Percentiles rank a stretch among this genome's conserved stretches.
Evolutionary conservation across 148 eudicot genomes (phyloP).

Genomic region (Polygonum maritimum): DNA sequence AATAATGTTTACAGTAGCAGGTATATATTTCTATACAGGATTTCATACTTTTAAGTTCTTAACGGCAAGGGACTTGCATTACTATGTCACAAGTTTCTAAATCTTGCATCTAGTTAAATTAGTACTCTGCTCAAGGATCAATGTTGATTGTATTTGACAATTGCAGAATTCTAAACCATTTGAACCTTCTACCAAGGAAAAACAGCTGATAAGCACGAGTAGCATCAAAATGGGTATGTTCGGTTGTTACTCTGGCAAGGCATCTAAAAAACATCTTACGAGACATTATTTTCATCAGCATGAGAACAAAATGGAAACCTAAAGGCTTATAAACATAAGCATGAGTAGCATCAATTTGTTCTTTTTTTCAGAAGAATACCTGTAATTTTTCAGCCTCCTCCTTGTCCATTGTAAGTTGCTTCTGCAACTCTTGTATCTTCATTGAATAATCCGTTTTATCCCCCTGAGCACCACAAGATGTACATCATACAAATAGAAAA

Average conservation of each 20-base stretch:
- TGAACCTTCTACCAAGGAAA: background rate
- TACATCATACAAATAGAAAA: background rate
- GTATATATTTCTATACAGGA: background rate
- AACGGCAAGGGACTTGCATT: background rate
- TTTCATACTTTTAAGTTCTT: background rate
- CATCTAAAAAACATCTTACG: background rate
- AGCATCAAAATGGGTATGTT: background rate
- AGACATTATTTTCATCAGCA: background rate
- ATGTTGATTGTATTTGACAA: background rate
- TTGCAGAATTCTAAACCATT: background rate
- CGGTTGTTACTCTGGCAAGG: background rate
- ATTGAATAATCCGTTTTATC: slow-evolving; percentile 83
- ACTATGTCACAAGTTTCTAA: background rate
- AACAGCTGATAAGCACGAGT: too few relatives aligned
- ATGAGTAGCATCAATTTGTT: background rate
- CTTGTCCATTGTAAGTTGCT: slow-evolving; percentile 83
- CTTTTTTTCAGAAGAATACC: slow-evolving; percentile 27
- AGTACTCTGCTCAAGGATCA: background rate
- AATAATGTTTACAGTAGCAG: background rate
- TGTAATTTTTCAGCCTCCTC: slow-evolving; percentile 90
- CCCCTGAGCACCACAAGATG: slow-evolving; percentile 34
- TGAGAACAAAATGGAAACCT: background rate
- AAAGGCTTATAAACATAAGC: background rate
- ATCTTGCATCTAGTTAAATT: background rate
- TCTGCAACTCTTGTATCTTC: slow-evolving; percentile 91